phyloP scores from a whole-genome alignment of 768 basidiomycete species.

The Podaxis pistillaris region DNA sequence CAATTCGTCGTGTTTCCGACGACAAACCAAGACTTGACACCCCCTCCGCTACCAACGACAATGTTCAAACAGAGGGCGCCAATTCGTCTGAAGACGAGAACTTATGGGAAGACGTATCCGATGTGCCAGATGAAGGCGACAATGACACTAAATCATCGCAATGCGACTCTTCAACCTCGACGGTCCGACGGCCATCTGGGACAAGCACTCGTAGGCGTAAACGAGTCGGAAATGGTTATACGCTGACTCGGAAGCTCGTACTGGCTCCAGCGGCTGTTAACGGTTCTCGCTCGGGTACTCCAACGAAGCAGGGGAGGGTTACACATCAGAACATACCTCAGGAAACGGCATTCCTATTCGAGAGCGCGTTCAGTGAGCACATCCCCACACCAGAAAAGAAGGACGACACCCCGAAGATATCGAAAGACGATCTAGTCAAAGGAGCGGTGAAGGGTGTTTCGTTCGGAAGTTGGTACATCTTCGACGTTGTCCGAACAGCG shows the following conservation, averaged over 20 bases:
- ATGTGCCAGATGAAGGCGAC: not conserved
- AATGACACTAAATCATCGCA: not conserved
- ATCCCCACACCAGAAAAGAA: not conserved
- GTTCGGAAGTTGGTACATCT: conserved; percentile 37
- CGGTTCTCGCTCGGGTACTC: not conserved
- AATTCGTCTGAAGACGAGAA: not conserved
- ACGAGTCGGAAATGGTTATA: not conserved
- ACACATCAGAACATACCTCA: not conserved
- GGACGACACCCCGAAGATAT: conserved; percentile 15
- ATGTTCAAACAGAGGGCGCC: conserved; percentile 34
- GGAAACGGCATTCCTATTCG: not conserved
- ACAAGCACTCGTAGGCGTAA: conserved; percentile 4
- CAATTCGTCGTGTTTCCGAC: not conserved
- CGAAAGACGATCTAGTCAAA: conserved; percentile 26
- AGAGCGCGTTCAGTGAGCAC: not conserved
- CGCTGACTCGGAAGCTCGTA: not conserved
- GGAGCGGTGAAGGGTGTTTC: conserved; percentile 28
- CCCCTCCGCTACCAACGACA: conserved; percentile 13
- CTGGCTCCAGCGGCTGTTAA: not conserved
- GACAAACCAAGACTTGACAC: not conserved
- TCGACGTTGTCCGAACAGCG: conserved; percentile 47
- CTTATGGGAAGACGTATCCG: conserved; percentile 10
- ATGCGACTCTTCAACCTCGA: not conserved
- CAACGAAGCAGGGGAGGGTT: not conserved
- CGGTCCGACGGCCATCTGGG: not conserved